These are phyloP conservation scores for Penicillium egyptiacum DNA, from an alignment of 495 filamentous ascomycete species.

Conservation along the genomic window DNA sequence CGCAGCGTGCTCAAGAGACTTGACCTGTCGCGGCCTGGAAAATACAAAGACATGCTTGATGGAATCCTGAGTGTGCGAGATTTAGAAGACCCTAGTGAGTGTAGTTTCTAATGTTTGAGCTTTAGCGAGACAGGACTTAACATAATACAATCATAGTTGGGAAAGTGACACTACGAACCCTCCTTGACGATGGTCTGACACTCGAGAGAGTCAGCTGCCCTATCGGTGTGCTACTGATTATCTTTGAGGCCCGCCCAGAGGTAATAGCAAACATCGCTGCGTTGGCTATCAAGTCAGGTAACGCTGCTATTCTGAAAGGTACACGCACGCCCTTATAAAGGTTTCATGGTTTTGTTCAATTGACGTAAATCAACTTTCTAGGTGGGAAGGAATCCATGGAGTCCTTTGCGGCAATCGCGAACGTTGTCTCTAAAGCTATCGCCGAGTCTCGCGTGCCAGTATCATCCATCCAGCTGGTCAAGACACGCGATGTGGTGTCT, in stretches of 20 bases:
- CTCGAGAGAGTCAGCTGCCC: slow-evolving; percentile 87
- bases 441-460: slow-evolving; percentile 76
- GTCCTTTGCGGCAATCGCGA: slow-evolving; percentile 86
- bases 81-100: slow-evolving; percentile 83
- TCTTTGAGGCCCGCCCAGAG: slow-evolving; percentile 96
- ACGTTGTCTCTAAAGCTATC: slow-evolving; percentile 78
- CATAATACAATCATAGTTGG: slow-evolving; percentile 61
- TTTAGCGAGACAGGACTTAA: neutral
- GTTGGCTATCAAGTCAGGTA: slow-evolving; percentile 96
- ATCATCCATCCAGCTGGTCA: slow-evolving; percentile 86
- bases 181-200: slow-evolving; percentile 82
- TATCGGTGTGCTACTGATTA: slow-evolving; percentile 93
- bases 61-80: slow-evolving; percentile 87
- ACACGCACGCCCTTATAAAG: neutral
- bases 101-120: neutral
- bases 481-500: slow-evolving; percentile 82
- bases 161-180: slow-evolving; percentile 76
- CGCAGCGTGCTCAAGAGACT: slow-evolving; percentile 87
- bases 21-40: slow-evolving; percentile 79
- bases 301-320: slow-evolving; percentile 95
- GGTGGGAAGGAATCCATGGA: slow-evolving; percentile 93
- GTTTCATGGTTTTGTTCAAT: neutral
- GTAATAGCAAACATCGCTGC: slow-evolving; percentile 98
- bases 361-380: slow-evolving; percentile 25
- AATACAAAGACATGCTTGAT: slow-evolving; percentile 97